Evolutionary conservation across 2,329 filamentous ascomycete genomes (phyloP).

Genomic region (Lecanicillium sp.): DNA sequence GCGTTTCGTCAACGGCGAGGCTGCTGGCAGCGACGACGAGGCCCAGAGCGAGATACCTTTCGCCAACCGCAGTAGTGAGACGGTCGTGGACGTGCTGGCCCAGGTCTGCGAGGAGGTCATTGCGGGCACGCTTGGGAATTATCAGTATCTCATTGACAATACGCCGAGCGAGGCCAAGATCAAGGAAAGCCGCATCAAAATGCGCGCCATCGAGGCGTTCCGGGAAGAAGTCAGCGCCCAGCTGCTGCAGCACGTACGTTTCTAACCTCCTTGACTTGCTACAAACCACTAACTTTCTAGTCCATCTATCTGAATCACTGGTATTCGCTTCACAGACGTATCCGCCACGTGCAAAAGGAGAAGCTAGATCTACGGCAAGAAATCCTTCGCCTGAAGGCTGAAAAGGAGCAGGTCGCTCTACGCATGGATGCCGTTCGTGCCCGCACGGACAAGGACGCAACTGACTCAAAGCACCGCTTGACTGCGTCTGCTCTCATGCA

Average conservation of each 20-base stretch:
- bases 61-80: conserved; percentile 49
- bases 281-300: conserved; percentile 27
- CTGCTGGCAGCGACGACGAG: conserved; percentile 34
- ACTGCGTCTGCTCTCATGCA: conserved; percentile 54
- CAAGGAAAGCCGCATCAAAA: conserved; percentile 50
- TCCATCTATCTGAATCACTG: conserved; percentile 55
- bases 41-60: conserved; percentile 48
- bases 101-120: conserved; percentile 58
- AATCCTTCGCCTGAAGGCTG: conserved; percentile 51
- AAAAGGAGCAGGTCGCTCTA: conserved; percentile 56
- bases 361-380: conserved; percentile 53
- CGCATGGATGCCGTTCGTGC: conserved; percentile 58
- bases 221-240: conserved; percentile 49
- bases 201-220: conserved; percentile 52
- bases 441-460: conserved; percentile 42
- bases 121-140: conserved; percentile 40
- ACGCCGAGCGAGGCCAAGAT: conserved; percentile 41
- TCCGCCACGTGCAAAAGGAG: conserved; percentile 51
- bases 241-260: conserved; percentile 53
- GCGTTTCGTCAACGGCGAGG: conserved; percentile 46
- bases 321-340: conserved; percentile 50
- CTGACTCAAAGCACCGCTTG: conserved; percentile 45
- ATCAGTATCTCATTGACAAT: conserved; percentile 34
- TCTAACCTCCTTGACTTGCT: not conserved
- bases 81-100: conserved; percentile 55